phyloP scores from a whole-genome alignment of 2,329 filamentous ascomycete genomes.

The Pyrenophora teres region DNA sequence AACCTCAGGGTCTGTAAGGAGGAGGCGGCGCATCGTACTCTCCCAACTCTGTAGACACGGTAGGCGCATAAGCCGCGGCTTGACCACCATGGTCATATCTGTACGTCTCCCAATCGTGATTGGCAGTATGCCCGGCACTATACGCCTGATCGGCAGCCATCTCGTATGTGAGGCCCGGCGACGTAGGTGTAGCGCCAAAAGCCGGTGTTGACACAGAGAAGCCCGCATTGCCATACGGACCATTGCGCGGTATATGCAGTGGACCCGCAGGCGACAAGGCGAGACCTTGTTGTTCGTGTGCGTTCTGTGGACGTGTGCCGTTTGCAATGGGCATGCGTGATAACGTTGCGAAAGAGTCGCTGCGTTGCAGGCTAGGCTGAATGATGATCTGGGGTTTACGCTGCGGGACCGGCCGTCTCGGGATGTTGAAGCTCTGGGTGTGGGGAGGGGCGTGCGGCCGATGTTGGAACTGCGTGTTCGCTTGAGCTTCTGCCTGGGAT shows the following conservation, averaged over 20 bases:
- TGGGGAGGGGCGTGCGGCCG: conserved; percentile 23
- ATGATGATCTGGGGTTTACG: conserved; percentile 32
- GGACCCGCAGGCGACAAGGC: conserved; percentile 19
- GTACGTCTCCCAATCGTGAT: conserved; percentile 40
- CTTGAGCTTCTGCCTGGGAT: conserved; percentile 14
- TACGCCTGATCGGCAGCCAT: conserved; percentile 14
- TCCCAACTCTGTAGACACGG: conserved; percentile 29
- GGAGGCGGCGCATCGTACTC: conserved; percentile 24
- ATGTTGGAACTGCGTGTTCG: conserved; percentile 16
- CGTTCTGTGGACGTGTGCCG: conserved; percentile 30
- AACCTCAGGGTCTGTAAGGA: conserved; percentile 11
- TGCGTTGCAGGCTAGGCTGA: conserved; percentile 37
- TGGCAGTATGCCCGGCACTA: conserved; percentile 20
- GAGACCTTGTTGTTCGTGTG: conserved; percentile 9
- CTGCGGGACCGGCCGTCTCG: conserved; percentile 34
- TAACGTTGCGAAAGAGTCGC: conserved; percentile 41
- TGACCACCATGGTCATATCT: conserved; percentile 2
- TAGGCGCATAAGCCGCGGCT: conserved; percentile 18
- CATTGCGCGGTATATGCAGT: conserved; percentile 18
- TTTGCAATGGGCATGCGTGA: conserved; percentile 45
- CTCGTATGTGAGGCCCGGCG: conserved; percentile 21
- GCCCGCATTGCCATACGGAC: conserved; percentile 30
- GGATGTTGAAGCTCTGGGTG: conserved; percentile 34
- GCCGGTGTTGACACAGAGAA: conserved; percentile 39
- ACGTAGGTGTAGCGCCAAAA: conserved; percentile 28